These are phyloP conservation scores for Candida smagusa DNA, from an alignment of 1,139 yeast species.

Conservation along the genomic window DNA sequence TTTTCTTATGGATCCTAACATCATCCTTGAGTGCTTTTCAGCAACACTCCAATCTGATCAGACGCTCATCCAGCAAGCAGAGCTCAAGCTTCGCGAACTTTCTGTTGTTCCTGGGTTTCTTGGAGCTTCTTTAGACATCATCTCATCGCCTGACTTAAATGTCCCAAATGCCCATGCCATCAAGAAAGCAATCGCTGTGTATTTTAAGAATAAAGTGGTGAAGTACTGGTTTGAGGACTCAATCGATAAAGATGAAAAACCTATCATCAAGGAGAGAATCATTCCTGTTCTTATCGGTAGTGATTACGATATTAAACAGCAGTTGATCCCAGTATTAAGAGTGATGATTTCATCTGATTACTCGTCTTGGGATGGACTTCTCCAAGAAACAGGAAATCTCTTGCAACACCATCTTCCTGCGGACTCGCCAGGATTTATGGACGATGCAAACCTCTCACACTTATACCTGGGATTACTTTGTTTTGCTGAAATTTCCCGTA, in stretches of 20 bases:
- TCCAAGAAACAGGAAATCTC: slow-evolving; percentile 57
- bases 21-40: slow-evolving; percentile 72
- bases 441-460: slow-evolving; percentile 48
- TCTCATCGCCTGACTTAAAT: slow-evolving; percentile 34
- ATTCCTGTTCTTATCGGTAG: slow-evolving; percentile 40
- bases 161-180: slow-evolving; percentile 53
- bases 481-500: slow-evolving; percentile 69
- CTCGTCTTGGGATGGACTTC: slow-evolving; percentile 70
- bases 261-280: slow-evolving; percentile 61
- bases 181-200: slow-evolving; percentile 80
- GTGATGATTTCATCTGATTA: slow-evolving; percentile 66
- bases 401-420: slow-evolving; percentile 37
- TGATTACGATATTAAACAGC: slow-evolving; percentile 52
- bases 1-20: slow-evolving; percentile 49
- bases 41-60: slow-evolving; percentile 77
- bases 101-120: slow-evolving; percentile 68
- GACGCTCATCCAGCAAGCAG: slow-evolving; percentile 64
- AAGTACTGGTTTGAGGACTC: slow-evolving; percentile 53
- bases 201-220: slow-evolving; percentile 72
- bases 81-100: slow-evolving; percentile 56
- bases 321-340: slow-evolving; percentile 68
- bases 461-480: slow-evolving; percentile 77
- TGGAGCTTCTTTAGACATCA: slow-evolving; percentile 78
- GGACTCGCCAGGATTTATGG: slow-evolving; percentile 9
- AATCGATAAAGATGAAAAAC: slow-evolving; percentile 70